Evolutionary conservation across 2,329 filamentous ascomycete genomes (phyloP).

Genomic region (Colletotrichum melonis): DNA sequence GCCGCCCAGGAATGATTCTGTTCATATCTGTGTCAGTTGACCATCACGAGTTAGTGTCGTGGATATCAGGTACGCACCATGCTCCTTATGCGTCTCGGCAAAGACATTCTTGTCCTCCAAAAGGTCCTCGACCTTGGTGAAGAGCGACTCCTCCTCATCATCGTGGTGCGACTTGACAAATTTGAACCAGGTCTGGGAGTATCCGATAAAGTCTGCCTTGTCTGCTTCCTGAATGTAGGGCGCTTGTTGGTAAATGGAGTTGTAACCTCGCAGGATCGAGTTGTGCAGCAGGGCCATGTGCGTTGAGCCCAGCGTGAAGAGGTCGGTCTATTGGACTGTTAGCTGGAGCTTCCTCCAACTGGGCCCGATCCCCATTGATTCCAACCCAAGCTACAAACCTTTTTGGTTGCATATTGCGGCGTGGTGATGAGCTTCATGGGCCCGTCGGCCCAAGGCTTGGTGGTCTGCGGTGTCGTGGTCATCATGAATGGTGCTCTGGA

Average conservation of each 20-base stretch:
- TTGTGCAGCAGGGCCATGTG: slow-evolving; percentile 74
- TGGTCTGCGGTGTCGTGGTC: slow-evolving; percentile 46
- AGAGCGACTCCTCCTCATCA: slow-evolving; percentile 68
- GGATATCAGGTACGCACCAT: slow-evolving; percentile 54
- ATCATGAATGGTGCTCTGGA: slow-evolving; percentile 50
- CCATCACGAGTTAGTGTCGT: background rate
- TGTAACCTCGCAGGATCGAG: slow-evolving; percentile 71
- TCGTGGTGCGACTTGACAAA: slow-evolving; percentile 71
- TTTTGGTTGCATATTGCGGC: slow-evolving; percentile 63
- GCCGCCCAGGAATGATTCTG: slow-evolving; percentile 62
- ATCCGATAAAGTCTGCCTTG: slow-evolving; percentile 67
- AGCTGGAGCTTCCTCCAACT: slow-evolving; percentile 10
- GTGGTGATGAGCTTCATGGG: slow-evolving; percentile 66
- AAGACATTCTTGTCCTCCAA: slow-evolving; percentile 63
- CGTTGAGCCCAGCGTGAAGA: slow-evolving; percentile 69
- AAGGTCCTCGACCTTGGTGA: slow-evolving; percentile 65
- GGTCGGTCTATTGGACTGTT: slow-evolving; percentile 57
- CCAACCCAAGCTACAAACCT: slow-evolving; percentile 47
- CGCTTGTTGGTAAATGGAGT: slow-evolving; percentile 72
- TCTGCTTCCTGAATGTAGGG: slow-evolving; percentile 62
- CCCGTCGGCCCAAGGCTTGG: slow-evolving; percentile 62
- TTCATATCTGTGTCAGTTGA: background rate
- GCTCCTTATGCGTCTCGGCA: slow-evolving; percentile 64
- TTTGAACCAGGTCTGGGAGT: slow-evolving; percentile 67
- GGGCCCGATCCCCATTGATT: background rate